Base-by-base conservation (phyloP, 2,329 filamentous ascomycete species). In the Botrytis pseudocinerea region DNA sequence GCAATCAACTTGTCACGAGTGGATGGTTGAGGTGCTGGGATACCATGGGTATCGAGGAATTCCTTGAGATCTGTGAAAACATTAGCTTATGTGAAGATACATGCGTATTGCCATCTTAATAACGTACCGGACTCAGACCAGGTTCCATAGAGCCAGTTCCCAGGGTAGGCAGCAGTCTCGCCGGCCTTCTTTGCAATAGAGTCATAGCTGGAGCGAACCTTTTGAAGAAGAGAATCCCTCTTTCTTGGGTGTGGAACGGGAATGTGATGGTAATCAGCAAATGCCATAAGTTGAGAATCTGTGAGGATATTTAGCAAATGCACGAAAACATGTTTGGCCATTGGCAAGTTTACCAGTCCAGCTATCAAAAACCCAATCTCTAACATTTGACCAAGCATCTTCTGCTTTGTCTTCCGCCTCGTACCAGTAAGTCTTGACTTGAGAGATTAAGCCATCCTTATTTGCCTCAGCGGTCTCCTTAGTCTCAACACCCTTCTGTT, bases 291-390 rank as follows among this genome's bases (percentile, higher is more conserved):
- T 82, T 97, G 92, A 77, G 94, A 98, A 73, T 98, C 95, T 77
- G 32, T 91, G 93, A 68, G 62, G 20, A 44, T 40, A 25, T 73
- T 38, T 38, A 74, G 61, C 46, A 40, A 42, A 25, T 20, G 44
- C 6, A 5, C 14, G 28, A 68, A 22, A 3, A 20, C 20, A 32
- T 42, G 25, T 22, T 10, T 28, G 2, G 40, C 16, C 9, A 22
- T 3, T 8, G 35, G 18, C 25, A 40, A 57, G 10, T 20, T 66
- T 44, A 66, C 68, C 71, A 61, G 64, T 70, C 71, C 83, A 93
- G 90, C 85, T 88, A 81, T 98, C 94, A 80, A 98, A 92, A 78
- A 98, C 92, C 96, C 96, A 98, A 79, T 95, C 92, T 83, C 92
- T 93, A 65, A 93, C 89, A 78, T 85, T 92, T 68, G 84, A 82